Percentiles rank a stretch among this genome's conserved stretches.
These are phyloP conservation scores for Usnea hakonensis DNA, from an alignment of 495 filamentous ascomycete species.

Conservation along the genomic window DNA sequence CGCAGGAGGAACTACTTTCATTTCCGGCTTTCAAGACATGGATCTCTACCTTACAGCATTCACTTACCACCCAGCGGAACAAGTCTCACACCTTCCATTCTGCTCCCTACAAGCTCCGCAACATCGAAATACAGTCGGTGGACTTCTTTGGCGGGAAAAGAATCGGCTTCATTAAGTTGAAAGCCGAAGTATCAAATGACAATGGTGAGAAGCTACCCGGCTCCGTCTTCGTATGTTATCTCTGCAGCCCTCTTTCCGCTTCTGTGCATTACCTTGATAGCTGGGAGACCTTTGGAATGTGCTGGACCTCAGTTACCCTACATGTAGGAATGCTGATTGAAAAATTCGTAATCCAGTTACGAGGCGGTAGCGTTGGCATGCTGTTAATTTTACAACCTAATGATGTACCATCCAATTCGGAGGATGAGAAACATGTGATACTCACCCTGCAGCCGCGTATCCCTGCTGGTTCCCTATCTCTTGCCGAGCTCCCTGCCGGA, in stretches of 20 bases:
- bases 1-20: conserved; percentile 53
- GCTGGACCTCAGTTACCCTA: conserved; percentile 40
- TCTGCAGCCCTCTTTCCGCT: not conserved
- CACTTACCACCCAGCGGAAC: conserved; percentile 54
- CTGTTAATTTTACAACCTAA: conserved; percentile 62
- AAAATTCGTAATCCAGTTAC: not conserved
- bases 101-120: conserved; percentile 60
- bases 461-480: conserved; percentile 64
- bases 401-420: conserved; percentile 43
- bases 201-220: conserved; percentile 62
- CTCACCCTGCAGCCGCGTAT: conserved; percentile 79
- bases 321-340: not conserved
- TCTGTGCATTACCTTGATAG: not conserved
- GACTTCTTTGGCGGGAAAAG: conserved; percentile 60
- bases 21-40: conserved; percentile 70
- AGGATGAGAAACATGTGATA: conserved; percentile 59
- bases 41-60: conserved; percentile 58
- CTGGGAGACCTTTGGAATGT: conserved; percentile 53
- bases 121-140: conserved; percentile 63
- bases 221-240: conserved; percentile 54
- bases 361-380: conserved; percentile 14
- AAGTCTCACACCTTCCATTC: conserved; percentile 60
- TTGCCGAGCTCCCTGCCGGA: conserved; percentile 78
- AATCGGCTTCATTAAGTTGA: conserved; percentile 74
- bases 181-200: conserved; percentile 55